A percentile compares a stretch with the other conserved stretches of the same genome.
Evolutionary conservation across 1,284 basidiomycete species (phyloP).

Genomic region (Coniophora puteana): DNA sequence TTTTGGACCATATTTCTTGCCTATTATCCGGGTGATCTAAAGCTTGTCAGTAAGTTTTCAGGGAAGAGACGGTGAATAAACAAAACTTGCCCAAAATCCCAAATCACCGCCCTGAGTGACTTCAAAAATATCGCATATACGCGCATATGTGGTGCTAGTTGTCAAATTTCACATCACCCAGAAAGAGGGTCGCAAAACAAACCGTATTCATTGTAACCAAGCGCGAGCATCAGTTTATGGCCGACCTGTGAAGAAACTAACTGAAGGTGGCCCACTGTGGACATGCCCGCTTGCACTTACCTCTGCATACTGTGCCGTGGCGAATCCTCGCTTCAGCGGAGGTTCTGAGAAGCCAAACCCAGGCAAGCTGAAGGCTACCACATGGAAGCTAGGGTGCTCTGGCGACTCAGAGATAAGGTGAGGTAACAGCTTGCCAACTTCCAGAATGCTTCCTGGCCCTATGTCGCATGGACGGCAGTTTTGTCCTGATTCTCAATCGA

Average conservation of each 20-base stretch:
- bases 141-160: too few species aligned
- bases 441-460: slow-evolving; percentile 63
- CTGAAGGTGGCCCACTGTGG: too few species aligned
- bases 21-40: slow-evolving; percentile 40
- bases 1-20: slow-evolving; percentile 35
- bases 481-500: not conserved
- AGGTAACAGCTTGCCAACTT: slow-evolving; percentile 51
- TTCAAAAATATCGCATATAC: slow-evolving; percentile 21
- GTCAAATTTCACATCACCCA: not conserved
- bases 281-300: too few species aligned
- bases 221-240: slow-evolving; percentile 48
- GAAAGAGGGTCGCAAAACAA: slow-evolving; percentile 7
- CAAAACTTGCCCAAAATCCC: slow-evolving; percentile 36
- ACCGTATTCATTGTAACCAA: slow-evolving; percentile 55
- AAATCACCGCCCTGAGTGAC: slow-evolving; percentile 56
- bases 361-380: slow-evolving; percentile 52
- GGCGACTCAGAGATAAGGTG: slow-evolving; percentile 36
- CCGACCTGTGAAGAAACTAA: too few species aligned
- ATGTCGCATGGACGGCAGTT: not conserved
- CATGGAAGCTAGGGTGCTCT: slow-evolving; percentile 54
- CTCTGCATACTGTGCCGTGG: slow-evolving; percentile 35
- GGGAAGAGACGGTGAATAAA: not conserved
- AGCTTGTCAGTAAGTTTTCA: not conserved
- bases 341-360: slow-evolving; percentile 53
- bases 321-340: slow-evolving; percentile 34